These are phyloP conservation scores for Lactarius sp. DNA, from an alignment of 768 basidiomycete genomes.

Conservation along the genomic window DNA sequence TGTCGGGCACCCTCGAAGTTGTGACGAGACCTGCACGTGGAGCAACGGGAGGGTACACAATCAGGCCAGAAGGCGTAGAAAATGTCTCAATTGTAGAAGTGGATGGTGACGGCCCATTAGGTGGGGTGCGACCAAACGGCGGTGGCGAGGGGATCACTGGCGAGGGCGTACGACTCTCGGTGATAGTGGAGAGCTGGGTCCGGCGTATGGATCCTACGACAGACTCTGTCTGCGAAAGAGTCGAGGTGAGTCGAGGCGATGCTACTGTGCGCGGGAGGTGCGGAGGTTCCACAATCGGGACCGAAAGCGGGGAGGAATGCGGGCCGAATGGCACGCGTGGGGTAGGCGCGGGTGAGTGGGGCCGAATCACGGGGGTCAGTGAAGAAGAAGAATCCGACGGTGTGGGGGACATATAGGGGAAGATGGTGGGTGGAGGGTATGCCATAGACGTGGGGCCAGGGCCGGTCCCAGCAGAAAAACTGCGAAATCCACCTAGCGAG, in stretches of 20 bases:
- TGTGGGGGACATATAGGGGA: background rate
- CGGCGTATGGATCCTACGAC: conserved; percentile 10
- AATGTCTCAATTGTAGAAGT: conserved; percentile 4
- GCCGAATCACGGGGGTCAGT: background rate
- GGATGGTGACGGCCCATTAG: conserved; percentile 6
- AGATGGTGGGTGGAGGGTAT: background rate
- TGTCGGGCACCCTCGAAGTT: background rate
- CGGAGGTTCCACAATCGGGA: background rate
- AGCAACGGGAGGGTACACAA: background rate
- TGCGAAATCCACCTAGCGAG: background rate
- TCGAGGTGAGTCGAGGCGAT: background rate
- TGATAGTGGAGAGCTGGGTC: conserved; percentile 8
- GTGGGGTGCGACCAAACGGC: background rate
- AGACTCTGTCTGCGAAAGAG: conserved; percentile 10
- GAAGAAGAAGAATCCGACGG: background rate
- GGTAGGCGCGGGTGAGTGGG: background rate
- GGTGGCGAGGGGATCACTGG: background rate
- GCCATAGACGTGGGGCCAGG: background rate
- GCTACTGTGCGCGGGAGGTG: background rate
- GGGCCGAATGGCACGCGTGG: background rate
- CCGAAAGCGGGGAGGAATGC: background rate
- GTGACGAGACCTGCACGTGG: background rate
- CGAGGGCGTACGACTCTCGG: conserved; percentile 11
- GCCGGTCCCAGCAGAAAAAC: background rate
- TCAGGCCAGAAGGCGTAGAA: conserved; percentile 2